Percentiles rank a stretch among this genome's conserved stretches.
These are phyloP conservation scores for Salmacisia buchloeana DNA, from an alignment of 1,284 basidiomycete genomes.

Conservation along the genomic window DNA sequence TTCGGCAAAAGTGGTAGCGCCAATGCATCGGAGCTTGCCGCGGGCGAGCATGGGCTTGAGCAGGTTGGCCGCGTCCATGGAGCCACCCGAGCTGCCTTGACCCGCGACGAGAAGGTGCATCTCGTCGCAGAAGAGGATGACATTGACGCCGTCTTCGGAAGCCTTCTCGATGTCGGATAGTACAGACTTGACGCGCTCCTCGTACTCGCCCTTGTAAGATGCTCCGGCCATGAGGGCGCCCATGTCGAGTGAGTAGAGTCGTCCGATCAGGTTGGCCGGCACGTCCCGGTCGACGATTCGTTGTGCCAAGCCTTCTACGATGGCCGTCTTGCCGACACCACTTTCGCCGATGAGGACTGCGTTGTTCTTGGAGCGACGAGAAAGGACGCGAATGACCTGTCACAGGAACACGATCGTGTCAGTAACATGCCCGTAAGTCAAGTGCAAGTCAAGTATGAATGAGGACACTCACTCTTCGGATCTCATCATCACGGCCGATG, in stretches of 20 bases:
- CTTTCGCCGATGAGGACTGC: slow-evolving; percentile 76
- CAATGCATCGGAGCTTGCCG: slow-evolving; percentile 82
- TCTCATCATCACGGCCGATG: slow-evolving; percentile 54
- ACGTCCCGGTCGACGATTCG: slow-evolving; percentile 92
- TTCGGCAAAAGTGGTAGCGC: slow-evolving; percentile 87
- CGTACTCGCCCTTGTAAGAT: slow-evolving; percentile 94
- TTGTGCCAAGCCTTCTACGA: slow-evolving; percentile 92
- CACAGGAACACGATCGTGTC: no score
- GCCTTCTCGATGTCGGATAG: slow-evolving; percentile 87
- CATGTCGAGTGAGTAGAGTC: slow-evolving; percentile 78
- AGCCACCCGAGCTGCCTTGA: slow-evolving; percentile 33
- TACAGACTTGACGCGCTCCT: slow-evolving; percentile 91
- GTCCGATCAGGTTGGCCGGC: slow-evolving; percentile 75
- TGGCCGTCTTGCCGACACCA: slow-evolving; percentile 58
- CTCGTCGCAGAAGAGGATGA: slow-evolving; percentile 95
- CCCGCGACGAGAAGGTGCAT: slow-evolving; percentile 51
- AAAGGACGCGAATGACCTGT: slow-evolving; percentile 48
- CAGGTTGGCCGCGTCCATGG: slow-evolving; percentile 49
- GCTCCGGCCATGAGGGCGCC: slow-evolving; percentile 93
- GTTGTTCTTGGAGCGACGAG: slow-evolving; percentile 74
- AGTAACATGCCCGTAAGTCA: no score
- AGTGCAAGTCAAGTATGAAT: not conserved
- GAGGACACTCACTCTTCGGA: slow-evolving; percentile 28
- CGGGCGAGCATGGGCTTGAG: slow-evolving; percentile 59
- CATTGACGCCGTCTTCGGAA: slow-evolving; percentile 70